A percentile compares a stretch with the other conserved stretches of the same genome.
Evolutionary conservation across 305 asterid species (phyloP).

Genomic region (Fraxinus ornus): DNA sequence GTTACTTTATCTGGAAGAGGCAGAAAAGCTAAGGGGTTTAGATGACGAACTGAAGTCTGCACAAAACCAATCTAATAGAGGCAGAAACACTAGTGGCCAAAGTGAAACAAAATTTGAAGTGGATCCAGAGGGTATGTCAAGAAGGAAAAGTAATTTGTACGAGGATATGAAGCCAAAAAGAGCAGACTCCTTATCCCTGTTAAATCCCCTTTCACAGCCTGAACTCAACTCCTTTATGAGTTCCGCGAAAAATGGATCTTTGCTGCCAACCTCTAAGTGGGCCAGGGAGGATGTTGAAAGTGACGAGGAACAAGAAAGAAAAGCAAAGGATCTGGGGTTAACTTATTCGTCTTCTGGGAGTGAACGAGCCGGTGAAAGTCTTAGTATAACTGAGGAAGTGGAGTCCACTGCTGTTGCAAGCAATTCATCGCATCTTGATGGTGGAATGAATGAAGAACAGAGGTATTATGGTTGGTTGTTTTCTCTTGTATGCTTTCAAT

Average conservation of each 20-base stretch:
- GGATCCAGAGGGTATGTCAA: slow-evolving; percentile 42
- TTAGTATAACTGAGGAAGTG: slow-evolving; percentile 44
- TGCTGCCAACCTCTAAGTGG: slow-evolving; percentile 91
- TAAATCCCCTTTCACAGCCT: slow-evolving; percentile 36
- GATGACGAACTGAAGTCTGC: slow-evolving; percentile 66
- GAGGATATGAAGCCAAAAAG: slow-evolving; percentile 42
- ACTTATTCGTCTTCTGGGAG: slow-evolving; percentile 94
- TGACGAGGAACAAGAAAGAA: slow-evolving; percentile 67
- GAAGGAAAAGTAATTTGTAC: slow-evolving; percentile 49
- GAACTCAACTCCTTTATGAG: slow-evolving; percentile 25
- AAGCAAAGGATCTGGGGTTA: slow-evolving; percentile 67
- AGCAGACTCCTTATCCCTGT: slow-evolving; percentile 39
- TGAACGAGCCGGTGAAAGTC: slow-evolving; percentile 64
- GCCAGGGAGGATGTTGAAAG: slow-evolving; percentile 84
- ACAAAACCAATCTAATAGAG: slow-evolving; percentile 57
- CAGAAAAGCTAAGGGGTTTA: slow-evolving; percentile 80
- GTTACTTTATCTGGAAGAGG: slow-evolving; percentile 86
- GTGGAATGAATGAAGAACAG: slow-evolving; percentile 75
- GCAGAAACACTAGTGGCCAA: slow-evolving; percentile 45
- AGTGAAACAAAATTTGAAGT: slow-evolving; percentile 48
- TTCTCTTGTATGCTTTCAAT: neutral
- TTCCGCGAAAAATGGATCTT: slow-evolving; percentile 52
- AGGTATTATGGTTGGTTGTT: slow-evolving; percentile 46
- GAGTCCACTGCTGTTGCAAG: slow-evolving; percentile 55
- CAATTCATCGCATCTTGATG: slow-evolving; percentile 52